Percentiles rank a stretch among this genome's conserved stretches.
phyloP scores from a whole-genome alignment of 2,329 filamentous ascomycete genomes.

The Talaromyces sp. region DNA sequence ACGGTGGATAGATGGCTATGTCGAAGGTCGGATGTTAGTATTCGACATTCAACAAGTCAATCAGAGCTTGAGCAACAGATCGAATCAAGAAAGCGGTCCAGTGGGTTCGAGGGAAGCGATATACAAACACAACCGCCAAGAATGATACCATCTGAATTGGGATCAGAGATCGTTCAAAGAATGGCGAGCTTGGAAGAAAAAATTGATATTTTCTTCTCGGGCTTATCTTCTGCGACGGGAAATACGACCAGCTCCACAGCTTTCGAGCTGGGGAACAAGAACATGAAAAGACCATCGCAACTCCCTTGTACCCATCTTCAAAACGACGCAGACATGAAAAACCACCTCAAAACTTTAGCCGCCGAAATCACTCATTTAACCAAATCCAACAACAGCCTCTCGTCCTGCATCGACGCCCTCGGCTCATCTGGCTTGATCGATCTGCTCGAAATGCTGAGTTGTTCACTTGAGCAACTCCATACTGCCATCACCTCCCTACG shows the following conservation, averaged over 20 bases:
- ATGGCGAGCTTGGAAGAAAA: slow-evolving; percentile 13
- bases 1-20: slow-evolving; percentile 10
- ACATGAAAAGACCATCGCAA: not conserved
- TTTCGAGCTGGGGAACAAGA: not conserved
- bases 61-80: not conserved
- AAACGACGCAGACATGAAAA: not conserved
- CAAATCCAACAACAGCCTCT: slow-evolving; percentile 15
- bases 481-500: not conserved
- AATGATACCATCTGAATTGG: not conserved
- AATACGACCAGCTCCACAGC: not conserved
- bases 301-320: not conserved
- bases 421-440: slow-evolving; percentile 11
- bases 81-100: not conserved
- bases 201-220: not conserved
- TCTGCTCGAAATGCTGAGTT: slow-evolving; percentile 3
- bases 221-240: not conserved
- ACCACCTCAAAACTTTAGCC: not conserved
- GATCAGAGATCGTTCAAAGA: not conserved
- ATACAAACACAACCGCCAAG: not conserved
- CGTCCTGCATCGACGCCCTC: slow-evolving; percentile 3
- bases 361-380: slow-evolving; percentile 3
- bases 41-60: not conserved
- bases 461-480: slow-evolving; percentile 8
- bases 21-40: slow-evolving; percentile 9
- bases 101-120: not conserved